Evolutionary conservation across 2,329 filamentous ascomycete species (phyloP).

Genomic region (Scytalidium sp.): DNA sequence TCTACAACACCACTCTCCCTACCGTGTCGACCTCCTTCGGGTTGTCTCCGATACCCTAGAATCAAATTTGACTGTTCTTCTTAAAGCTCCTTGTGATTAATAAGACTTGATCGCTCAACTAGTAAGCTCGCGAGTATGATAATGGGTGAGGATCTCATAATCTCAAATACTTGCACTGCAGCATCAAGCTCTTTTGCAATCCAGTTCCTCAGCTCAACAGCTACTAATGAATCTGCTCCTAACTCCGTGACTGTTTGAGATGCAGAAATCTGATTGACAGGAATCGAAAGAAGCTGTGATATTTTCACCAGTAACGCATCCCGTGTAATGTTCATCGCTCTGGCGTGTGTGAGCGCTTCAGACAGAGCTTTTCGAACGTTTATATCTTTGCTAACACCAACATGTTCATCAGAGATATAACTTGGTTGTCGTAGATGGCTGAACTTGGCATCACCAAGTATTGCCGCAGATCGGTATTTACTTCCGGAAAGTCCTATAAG

Average conservation of each 20-base stretch:
- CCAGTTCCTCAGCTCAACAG: conserved; percentile 27
- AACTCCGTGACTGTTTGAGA: conserved; percentile 22
- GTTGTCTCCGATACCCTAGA: no score
- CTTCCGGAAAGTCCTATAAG: conserved; percentile 1
- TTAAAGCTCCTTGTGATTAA: no score
- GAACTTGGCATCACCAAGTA: conserved; percentile 6
- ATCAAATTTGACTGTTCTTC: no score
- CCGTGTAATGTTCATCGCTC: neutral
- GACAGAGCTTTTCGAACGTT: no score
- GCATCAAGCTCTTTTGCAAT: conserved; percentile 1
- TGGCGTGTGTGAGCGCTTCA: neutral
- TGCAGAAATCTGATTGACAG: conserved; percentile 16
- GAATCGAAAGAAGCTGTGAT: conserved; percentile 17
- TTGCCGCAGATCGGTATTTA: conserved; percentile 7
- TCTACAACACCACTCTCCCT: no score
- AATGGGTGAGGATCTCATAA: no score
- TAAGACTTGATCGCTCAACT: no score
- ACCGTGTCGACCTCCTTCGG: no score
- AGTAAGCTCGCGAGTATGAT: no score
- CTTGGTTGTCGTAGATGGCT: conserved; percentile 4
- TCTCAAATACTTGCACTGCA: conserved; percentile 2
- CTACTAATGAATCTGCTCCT: conserved; percentile 30
- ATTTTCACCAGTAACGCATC: conserved; percentile 11
- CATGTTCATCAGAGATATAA: no score
- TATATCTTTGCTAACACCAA: conserved; percentile 3